A percentile compares a stretch with the other conserved stretches of the same genome.
Evolutionary conservation across 164 flowering plant species (phyloP).

Genomic region (Protea cynaroides): DNA sequence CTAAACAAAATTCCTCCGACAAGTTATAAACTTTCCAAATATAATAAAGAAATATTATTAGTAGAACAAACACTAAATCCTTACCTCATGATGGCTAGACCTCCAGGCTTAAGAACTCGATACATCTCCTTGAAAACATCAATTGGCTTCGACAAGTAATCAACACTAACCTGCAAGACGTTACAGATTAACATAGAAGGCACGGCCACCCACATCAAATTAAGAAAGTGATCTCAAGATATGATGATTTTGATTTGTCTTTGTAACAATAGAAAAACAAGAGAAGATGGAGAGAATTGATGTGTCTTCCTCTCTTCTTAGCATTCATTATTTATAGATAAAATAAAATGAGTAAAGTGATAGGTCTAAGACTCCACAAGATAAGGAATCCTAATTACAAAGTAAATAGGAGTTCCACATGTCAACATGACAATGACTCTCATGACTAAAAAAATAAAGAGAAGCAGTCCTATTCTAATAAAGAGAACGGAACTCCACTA

Average conservation of each 20-base stretch:
- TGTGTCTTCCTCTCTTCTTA: no score
- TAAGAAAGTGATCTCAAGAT: neutral
- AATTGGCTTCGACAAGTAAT: constrained; percentile 60
- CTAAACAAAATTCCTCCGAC: neutral
- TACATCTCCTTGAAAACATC: constrained; percentile 66
- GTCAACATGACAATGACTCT: no score
- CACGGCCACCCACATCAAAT: neutral
- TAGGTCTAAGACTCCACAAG: no score
- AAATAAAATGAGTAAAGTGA: no score
- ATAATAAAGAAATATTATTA: neutral
- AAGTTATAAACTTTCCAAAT: neutral
- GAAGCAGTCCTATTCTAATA: no score
- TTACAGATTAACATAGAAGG: neutral
- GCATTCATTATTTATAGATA: no score
- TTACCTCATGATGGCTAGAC: constrained; percentile 80
- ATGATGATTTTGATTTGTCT: neutral
- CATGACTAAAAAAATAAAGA: no score
- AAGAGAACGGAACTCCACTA: no score
- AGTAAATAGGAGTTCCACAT: no score
- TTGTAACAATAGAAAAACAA: neutral
- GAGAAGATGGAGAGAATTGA: no score
- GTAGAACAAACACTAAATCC: neutral
- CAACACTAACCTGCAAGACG: constrained; percentile 64
- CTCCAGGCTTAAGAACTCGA: constrained; percentile 64
- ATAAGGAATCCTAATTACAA: no score